Evolutionary conservation across 495 filamentous ascomycete species (phyloP).

Genomic region (Viridothelium virens): DNA sequence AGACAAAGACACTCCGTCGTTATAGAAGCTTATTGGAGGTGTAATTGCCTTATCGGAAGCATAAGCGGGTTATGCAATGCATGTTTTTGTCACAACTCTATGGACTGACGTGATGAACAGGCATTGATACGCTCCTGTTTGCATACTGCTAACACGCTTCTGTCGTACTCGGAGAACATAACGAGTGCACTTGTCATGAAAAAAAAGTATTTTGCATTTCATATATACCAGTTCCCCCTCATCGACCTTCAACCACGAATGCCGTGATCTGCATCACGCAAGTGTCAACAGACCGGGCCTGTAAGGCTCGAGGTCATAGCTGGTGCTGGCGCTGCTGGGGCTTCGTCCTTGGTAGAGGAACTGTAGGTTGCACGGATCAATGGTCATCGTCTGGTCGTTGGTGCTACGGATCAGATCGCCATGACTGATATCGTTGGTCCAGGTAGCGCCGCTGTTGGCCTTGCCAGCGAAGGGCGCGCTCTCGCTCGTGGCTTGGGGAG

Average conservation of each 20-base stretch:
- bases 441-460: constrained; percentile 52
- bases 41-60: too few species aligned
- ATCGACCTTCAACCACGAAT: not conserved
- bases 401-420: constrained; percentile 50
- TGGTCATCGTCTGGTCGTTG: constrained; percentile 49
- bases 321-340: constrained; percentile 10
- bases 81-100: too few species aligned
- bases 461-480: constrained; percentile 52
- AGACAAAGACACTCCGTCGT: too few species aligned
- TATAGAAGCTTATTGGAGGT: too few species aligned
- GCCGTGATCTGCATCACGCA: not conserved
- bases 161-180: too few species aligned
- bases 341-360: constrained; percentile 23
- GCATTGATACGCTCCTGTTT: too few species aligned
- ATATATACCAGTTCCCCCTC: not conserved
- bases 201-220: too few species aligned
- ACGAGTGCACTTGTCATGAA: too few species aligned
- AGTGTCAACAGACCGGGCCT: constrained; percentile 23
- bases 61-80: too few species aligned
- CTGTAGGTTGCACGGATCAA: constrained; percentile 24
- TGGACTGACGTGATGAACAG: too few species aligned
- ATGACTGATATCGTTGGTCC: constrained; percentile 59
- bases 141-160: too few species aligned
- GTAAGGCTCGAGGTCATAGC: constrained; percentile 20
- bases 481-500: constrained; percentile 45